These are phyloP conservation scores for Alternaria burnsii DNA, from an alignment of 2,329 filamentous ascomycete species.

Conservation along the genomic window DNA sequence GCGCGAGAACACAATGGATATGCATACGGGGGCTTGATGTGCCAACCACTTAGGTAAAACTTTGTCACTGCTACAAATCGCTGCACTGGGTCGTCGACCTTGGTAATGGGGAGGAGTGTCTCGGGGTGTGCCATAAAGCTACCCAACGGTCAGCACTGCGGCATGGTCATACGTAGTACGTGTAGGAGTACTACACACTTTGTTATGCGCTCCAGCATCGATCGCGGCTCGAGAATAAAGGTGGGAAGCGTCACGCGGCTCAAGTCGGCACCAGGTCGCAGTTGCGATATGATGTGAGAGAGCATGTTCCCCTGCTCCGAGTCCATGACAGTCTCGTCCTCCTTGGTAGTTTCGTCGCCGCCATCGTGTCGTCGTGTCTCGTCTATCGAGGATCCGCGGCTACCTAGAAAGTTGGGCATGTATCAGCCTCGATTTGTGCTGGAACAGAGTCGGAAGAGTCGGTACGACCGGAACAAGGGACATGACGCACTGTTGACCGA, in stretches of 20 bases:
- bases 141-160: constrained; percentile 29
- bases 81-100: constrained; percentile 86
- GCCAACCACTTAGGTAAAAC: constrained; percentile 98
- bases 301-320: constrained; percentile 96
- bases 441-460: constrained; percentile 5
- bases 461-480: constrained; percentile 15
- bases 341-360: constrained; percentile 53
- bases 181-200: constrained; percentile 71
- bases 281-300: constrained; percentile 94
- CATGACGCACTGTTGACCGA: constrained; percentile 43
- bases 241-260: constrained; percentile 94
- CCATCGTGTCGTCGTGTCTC: constrained; percentile 46
- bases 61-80: constrained; percentile 96
- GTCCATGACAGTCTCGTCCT: constrained; percentile 83
- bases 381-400: constrained; percentile 54
- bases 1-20: not conserved
- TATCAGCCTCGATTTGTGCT: constrained; percentile 26
- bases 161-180: too few species aligned
- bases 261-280: constrained; percentile 92
- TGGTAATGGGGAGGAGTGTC: constrained; percentile 86
- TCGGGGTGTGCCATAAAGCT: constrained; percentile 99
- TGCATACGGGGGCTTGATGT: constrained; percentile 93
- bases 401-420: constrained; percentile 37
- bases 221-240: constrained; percentile 96
- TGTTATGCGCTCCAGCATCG: constrained; percentile 98